These are phyloP conservation scores for Spinellus fusiger DNA, from an alignment of 192 early-diverging fungal genomes.

Conservation along the genomic window DNA sequence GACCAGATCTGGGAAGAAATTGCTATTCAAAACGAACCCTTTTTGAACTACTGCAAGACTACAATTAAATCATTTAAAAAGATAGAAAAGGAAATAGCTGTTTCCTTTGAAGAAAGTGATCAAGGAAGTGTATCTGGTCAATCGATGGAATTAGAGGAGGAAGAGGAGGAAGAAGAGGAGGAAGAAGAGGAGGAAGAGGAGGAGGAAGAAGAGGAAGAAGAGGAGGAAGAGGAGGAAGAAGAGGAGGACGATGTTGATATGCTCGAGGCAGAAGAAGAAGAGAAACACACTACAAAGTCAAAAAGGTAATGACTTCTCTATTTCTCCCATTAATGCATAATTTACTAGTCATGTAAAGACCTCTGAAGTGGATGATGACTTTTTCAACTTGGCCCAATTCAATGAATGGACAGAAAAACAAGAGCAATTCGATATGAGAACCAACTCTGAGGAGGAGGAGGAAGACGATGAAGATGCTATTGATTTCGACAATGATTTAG, in stretches of 20 bases:
- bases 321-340: background rate
- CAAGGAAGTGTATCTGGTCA: conserved; percentile 24
- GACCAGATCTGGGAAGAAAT: conserved; percentile 96
- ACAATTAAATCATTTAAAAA: conserved; percentile 36
- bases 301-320: background rate
- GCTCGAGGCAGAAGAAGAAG: conserved; percentile 37
- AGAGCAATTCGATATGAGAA: conserved; percentile 53
- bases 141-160: conserved; percentile 32
- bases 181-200: conserved; percentile 29
- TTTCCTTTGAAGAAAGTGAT: conserved; percentile 38
- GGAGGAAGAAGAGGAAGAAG: conserved; percentile 16
- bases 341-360: conserved; percentile 21
- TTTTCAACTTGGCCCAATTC: conserved; percentile 91
- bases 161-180: conserved; percentile 25
- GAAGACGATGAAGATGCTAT: conserved; percentile 65
- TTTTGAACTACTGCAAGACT: conserved; percentile 55
- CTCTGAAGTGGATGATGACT: conserved; percentile 85
- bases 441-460: conserved; percentile 51
- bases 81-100: conserved; percentile 3
- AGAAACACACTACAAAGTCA: conserved; percentile 21
- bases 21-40: conserved; percentile 76
- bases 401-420: conserved; percentile 68
- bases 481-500: conserved; percentile 58
- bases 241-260: no score
- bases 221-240: conserved; percentile 26